These are phyloP conservation scores for Psilocybe mexicana DNA, from an alignment of 1,284 basidiomycete genomes.

Conservation along the genomic window DNA sequence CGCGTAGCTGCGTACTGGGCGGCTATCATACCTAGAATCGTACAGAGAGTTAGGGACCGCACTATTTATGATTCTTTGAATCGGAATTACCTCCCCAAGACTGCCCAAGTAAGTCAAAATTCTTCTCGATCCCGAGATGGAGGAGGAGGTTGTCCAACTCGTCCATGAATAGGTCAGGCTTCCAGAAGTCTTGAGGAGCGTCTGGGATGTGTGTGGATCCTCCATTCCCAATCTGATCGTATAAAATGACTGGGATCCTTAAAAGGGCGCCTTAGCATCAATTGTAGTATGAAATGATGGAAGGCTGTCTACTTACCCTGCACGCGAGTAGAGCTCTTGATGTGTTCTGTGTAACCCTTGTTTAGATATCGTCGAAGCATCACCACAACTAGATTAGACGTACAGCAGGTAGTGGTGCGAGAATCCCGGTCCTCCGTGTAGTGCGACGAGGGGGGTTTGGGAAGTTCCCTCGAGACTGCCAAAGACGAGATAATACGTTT, in stretches of 20 bases:
- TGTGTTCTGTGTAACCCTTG: constrained; percentile 12
- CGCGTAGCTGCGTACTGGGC: constrained; percentile 30
- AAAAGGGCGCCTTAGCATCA: too few relatives aligned
- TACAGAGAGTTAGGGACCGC: neutral
- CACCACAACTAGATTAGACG: constrained; percentile 19
- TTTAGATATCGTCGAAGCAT: neutral
- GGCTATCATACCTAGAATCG: constrained; percentile 32
- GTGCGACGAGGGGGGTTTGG: constrained; percentile 33
- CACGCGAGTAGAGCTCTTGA: constrained; percentile 3
- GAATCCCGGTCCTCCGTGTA: constrained; percentile 47
- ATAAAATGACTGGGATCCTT: constrained; percentile 43
- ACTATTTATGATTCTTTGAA: neutral
- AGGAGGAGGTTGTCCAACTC: constrained; percentile 45
- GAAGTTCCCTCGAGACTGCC: constrained; percentile 13
- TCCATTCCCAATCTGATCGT: constrained; percentile 53
- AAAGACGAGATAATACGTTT: constrained; percentile 22
- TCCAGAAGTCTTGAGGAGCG: constrained; percentile 44
- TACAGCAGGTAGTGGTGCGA: constrained; percentile 41
- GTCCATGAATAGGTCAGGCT: constrained; percentile 45
- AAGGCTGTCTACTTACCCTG: neutral
- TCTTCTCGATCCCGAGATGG: constrained; percentile 35
- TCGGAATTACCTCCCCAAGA: constrained; percentile 41
- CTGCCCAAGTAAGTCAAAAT: constrained; percentile 45
- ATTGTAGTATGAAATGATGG: too few relatives aligned
- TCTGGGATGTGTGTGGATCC: constrained; percentile 42